Evolutionary conservation across 192 early-diverging fungal species (phyloP).

Genomic region (Gamsiella multidivaricata): DNA sequence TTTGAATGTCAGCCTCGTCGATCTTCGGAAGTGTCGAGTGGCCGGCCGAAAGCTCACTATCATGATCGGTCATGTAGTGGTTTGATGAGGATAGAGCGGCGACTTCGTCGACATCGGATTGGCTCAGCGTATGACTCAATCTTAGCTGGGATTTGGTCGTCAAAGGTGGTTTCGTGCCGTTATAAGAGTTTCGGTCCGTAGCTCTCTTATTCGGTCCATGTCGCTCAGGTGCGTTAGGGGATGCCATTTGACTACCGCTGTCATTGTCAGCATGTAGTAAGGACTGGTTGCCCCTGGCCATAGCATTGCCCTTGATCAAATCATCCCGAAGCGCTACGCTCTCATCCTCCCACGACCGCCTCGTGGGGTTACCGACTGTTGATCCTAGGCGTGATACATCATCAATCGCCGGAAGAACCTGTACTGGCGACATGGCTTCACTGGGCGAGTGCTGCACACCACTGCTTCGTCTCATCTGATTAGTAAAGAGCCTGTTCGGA

Average conservation of each 20-base stretch:
- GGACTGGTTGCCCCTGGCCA: background rate
- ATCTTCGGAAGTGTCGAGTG: background rate
- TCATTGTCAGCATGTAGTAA: constrained; percentile 17
- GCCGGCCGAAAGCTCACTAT: background rate
- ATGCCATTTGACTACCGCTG: background rate
- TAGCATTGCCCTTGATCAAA: background rate
- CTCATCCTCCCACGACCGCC: constrained; percentile 17
- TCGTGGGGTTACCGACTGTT: background rate
- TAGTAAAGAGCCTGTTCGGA: background rate
- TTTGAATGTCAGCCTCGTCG: constrained; percentile 20
- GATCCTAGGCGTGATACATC: background rate
- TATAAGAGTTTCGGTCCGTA: constrained; percentile 13
- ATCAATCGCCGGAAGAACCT: background rate
- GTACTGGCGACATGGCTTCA: background rate
- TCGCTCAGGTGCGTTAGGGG: constrained; percentile 1
- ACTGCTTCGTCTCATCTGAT: constrained; percentile 21
- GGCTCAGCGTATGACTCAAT: constrained; percentile 26
- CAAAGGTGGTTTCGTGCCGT: constrained; percentile 12
- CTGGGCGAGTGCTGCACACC: constrained; percentile 3
- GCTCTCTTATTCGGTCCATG: constrained; percentile 17
- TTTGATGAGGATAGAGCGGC: background rate
- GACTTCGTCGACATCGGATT: constrained; percentile 19
- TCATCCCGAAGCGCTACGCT: background rate
- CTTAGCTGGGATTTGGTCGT: constrained; percentile 29
- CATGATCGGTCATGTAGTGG: background rate